phyloP scores from a whole-genome alignment of 176 grass and related monocot species.

The Hordeum marinum region DNA sequence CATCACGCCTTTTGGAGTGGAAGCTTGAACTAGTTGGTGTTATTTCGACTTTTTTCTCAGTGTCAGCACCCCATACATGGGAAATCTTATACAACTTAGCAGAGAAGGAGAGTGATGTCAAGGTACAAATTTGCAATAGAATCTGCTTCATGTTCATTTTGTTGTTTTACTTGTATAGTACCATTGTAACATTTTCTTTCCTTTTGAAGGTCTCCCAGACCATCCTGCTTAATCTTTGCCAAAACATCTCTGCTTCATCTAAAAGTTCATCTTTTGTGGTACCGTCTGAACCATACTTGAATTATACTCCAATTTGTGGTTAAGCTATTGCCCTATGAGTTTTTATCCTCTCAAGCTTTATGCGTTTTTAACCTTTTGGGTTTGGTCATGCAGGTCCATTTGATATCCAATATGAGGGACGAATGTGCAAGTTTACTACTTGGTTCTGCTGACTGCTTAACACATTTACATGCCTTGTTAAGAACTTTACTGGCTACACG shows the following conservation, averaged over 20 bases:
- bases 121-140: slow-evolving; percentile 45
- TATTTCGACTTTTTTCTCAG: slow-evolving; percentile 68
- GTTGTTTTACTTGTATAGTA: slow-evolving; percentile 10
- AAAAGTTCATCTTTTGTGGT: slow-evolving; percentile 64
- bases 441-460: slow-evolving; percentile 44
- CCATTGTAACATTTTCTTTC: slow-evolving; percentile 13
- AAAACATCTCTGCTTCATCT: slow-evolving; percentile 46
- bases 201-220: slow-evolving; percentile 53
- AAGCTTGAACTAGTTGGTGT: slow-evolving; percentile 61
- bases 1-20: slow-evolving; percentile 45
- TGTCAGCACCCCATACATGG: slow-evolving; percentile 68
- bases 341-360: slow-evolving; percentile 12
- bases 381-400: slow-evolving; percentile 50
- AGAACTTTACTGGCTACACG: slow-evolving; percentile 35
- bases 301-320: slow-evolving; percentile 16
- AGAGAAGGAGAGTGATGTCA: slow-evolving; percentile 55
- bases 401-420: slow-evolving; percentile 45
- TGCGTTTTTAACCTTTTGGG: slow-evolving; percentile 19
- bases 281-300: slow-evolving; percentile 18
- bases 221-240: slow-evolving; percentile 83
- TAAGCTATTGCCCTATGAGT: slow-evolving; percentile 5
- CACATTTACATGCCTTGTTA: slow-evolving; percentile 49
- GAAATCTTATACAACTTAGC: slow-evolving; percentile 62
- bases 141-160: background rate
- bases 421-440: slow-evolving; percentile 42